Evolutionary conservation across 2,329 filamentous ascomycete species (phyloP).

Genomic region (Raffaelea albimanens): DNA sequence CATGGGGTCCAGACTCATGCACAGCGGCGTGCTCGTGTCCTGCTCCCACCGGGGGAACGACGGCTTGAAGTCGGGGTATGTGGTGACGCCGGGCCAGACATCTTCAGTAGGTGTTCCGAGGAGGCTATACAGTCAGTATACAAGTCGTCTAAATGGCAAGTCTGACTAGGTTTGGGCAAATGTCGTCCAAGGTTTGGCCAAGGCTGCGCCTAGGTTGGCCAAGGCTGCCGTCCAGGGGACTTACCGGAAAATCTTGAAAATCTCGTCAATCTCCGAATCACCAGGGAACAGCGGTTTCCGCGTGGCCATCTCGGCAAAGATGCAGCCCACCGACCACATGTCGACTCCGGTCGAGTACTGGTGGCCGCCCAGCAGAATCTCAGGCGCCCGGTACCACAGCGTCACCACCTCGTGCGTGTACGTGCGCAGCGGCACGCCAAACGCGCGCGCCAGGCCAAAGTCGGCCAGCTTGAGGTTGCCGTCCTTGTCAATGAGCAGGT

Average conservation of each 20-base stretch:
- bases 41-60: slow-evolving; percentile 82
- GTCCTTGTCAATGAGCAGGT: slow-evolving; percentile 73
- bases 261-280: slow-evolving; percentile 86
- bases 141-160: too few species aligned
- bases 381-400: slow-evolving; percentile 78
- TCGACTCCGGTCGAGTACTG: slow-evolving; percentile 91
- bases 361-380: slow-evolving; percentile 76
- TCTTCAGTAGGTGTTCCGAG: slow-evolving; percentile 73
- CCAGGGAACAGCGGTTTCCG: slow-evolving; percentile 82
- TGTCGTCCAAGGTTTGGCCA: too few species aligned
- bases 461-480: slow-evolving; percentile 80
- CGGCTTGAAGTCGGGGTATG: slow-evolving; percentile 81
- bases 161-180: too few species aligned
- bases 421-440: slow-evolving; percentile 77
- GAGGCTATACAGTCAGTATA: slow-evolving; percentile 32
- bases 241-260: slow-evolving; percentile 88
- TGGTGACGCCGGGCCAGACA: slow-evolving; percentile 77
- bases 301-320: slow-evolving; percentile 90
- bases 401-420: slow-evolving; percentile 92
- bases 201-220: too few species aligned
- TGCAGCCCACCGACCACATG: slow-evolving; percentile 87
- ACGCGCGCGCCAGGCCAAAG: slow-evolving; percentile 79
- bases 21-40: slow-evolving; percentile 52
- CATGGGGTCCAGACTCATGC: slow-evolving; percentile 59
- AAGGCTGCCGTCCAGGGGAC: too few species aligned